phyloP scores from a whole-genome alignment of 768 basidiomycete genomes.

The Tylopilus balloui region DNA sequence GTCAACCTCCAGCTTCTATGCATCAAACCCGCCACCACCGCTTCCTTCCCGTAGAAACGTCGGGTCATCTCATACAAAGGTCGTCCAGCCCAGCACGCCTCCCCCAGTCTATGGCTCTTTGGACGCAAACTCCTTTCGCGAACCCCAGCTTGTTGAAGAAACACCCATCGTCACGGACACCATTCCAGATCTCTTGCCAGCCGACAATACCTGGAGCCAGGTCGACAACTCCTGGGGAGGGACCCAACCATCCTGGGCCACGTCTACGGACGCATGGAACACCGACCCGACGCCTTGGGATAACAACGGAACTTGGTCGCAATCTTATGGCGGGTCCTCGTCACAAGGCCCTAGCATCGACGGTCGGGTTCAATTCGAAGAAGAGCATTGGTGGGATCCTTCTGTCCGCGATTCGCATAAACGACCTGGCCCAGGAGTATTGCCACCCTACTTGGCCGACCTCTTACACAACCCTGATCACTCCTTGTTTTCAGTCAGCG shows the following conservation, averaged over 20 bases:
- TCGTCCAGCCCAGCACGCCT: conserved; percentile 26
- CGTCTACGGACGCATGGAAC: conserved; percentile 19
- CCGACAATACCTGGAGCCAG: conserved; percentile 25
- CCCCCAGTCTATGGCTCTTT: conserved; percentile 25
- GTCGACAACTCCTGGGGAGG: conserved; percentile 15
- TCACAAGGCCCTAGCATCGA: conserved; percentile 45
- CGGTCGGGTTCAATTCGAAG: conserved; percentile 57
- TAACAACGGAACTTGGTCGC: conserved; percentile 18
- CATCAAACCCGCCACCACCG: conserved; percentile 34
- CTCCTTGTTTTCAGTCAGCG: conserved; percentile 59
- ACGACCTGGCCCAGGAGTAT: conserved; percentile 68
- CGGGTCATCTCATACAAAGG: conserved; percentile 37
- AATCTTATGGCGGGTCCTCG: conserved; percentile 18
- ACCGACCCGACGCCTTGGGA: conserved; percentile 26
- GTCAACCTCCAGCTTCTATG: conserved; percentile 27
- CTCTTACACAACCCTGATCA: conserved; percentile 69
- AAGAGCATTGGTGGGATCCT: conserved; percentile 66
- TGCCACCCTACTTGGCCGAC: conserved; percentile 65
- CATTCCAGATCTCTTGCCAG: conserved; percentile 36
- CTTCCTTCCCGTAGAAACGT: conserved; percentile 31
- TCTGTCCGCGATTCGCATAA: conserved; percentile 38
- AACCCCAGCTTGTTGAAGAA: conserved; percentile 52
- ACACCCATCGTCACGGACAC: conserved; percentile 35
- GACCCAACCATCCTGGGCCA: conserved; percentile 10
- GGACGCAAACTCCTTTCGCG: conserved; percentile 38